These are phyloP conservation scores for Thelephora terrestris DNA, from an alignment of 1,284 basidiomycete species.

Conservation along the genomic window DNA sequence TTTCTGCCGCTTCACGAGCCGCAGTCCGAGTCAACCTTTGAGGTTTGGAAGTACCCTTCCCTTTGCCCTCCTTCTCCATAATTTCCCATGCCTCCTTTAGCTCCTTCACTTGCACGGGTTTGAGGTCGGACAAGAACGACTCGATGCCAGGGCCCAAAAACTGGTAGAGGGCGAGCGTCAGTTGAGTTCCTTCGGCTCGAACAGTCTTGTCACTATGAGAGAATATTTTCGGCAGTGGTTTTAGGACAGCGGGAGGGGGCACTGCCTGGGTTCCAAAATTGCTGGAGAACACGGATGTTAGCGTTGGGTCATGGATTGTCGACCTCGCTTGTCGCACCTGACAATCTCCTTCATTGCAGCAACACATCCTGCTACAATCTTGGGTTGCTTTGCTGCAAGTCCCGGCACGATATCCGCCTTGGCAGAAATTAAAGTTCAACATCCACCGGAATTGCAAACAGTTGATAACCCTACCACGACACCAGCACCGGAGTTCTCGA, in stretches of 20 bases:
- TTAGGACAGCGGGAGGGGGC: constrained; percentile 74
- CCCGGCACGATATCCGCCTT: constrained; percentile 82
- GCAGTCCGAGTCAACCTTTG: constrained; percentile 73
- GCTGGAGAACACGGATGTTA: constrained; percentile 29
- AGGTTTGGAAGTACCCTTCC: constrained; percentile 73
- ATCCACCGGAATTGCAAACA: constrained; percentile 10
- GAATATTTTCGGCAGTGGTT: constrained; percentile 88
- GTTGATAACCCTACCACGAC: constrained; percentile 65
- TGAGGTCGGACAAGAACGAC: constrained; percentile 84
- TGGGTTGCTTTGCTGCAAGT: constrained; percentile 89
- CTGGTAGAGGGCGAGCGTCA: constrained; percentile 76
- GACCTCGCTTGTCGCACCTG: constrained; percentile 30
- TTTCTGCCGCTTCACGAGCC: constrained; percentile 61
- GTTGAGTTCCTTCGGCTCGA: constrained; percentile 79
- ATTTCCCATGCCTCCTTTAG: constrained; percentile 84
- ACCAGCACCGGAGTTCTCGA: constrained; percentile 83
- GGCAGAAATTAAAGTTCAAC: constrained; percentile 20
- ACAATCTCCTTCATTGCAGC: constrained; percentile 74
- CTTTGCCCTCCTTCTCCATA: constrained; percentile 76
- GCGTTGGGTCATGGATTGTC: background rate
- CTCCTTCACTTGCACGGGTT: constrained; percentile 98
- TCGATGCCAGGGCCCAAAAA: constrained; percentile 86
- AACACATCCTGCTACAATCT: constrained; percentile 80
- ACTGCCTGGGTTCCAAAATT: constrained; percentile 75
- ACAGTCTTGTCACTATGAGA: constrained; percentile 94